A percentile compares a stretch with the other conserved stretches of the same genome.
Evolutionary conservation across 2,329 filamentous ascomycete species (phyloP).

Genomic region (Colletotrichum graminicola): DNA sequence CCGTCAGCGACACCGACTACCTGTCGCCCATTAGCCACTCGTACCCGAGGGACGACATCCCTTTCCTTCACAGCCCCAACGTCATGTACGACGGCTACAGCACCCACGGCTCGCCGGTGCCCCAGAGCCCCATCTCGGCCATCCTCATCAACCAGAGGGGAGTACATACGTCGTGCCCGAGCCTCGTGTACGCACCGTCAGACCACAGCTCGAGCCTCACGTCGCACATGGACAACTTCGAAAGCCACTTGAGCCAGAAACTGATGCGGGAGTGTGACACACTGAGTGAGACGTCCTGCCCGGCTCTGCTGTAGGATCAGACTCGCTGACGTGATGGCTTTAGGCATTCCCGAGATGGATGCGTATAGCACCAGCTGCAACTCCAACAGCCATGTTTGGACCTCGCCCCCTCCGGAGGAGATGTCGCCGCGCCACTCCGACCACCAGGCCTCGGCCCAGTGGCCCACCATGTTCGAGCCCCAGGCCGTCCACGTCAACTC

Average conservation of each 20-base stretch:
- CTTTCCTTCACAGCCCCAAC: slow-evolving; percentile 63
- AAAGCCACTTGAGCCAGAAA: slow-evolving; percentile 66
- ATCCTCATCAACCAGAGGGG: slow-evolving; percentile 69
- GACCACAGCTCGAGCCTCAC: slow-evolving; percentile 71
- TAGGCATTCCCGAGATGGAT: slow-evolving; percentile 66
- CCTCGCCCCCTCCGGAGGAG: slow-evolving; percentile 60
- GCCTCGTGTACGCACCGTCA: slow-evolving; percentile 70
- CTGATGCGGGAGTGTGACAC: slow-evolving; percentile 67
- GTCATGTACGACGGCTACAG: slow-evolving; percentile 70
- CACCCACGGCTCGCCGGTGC: slow-evolving; percentile 64
- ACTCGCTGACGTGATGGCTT: slow-evolving; percentile 46
- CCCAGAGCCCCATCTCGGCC: slow-evolving; percentile 67
- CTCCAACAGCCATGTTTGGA: slow-evolving; percentile 63
- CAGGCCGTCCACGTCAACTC: slow-evolving; percentile 66
- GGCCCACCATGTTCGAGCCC: slow-evolving; percentile 61
- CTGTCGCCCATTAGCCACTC: slow-evolving; percentile 70
- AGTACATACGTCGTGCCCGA: slow-evolving; percentile 71
- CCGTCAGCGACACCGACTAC: slow-evolving; percentile 73
- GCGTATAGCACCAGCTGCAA: slow-evolving; percentile 64
- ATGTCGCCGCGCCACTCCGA: slow-evolving; percentile 59
- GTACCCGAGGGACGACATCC: slow-evolving; percentile 66
- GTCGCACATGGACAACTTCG: slow-evolving; percentile 70
- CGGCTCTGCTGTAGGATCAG: slow-evolving; percentile 40
- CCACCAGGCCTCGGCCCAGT: slow-evolving; percentile 58
- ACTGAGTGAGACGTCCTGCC: slow-evolving; percentile 60